Evolutionary conservation across 2,329 filamentous ascomycete species (phyloP), one percentile per base, ranked within the genome.

Genomic region (Penicillium hesseltinei): DNA sequence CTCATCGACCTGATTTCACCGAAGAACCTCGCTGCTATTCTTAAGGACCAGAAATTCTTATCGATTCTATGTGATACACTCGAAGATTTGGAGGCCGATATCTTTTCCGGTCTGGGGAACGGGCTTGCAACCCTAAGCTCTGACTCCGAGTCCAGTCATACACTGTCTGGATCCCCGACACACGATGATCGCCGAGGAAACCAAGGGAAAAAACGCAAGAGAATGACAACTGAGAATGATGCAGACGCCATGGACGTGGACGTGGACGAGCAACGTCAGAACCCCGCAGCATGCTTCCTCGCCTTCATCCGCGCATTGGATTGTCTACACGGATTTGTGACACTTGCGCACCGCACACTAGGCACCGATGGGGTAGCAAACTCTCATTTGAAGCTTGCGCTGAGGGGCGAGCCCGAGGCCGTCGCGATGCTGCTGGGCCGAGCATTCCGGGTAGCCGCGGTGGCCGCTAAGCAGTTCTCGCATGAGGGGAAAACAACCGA

Each of bases 1-100:
- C 77, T 90, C 2, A 79, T 89, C 52, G 85, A 87, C 65, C 80
- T 85, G n/a, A 84, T 93, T 19, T 87, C 90, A 0, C 77, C 86
- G 0, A 86, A 88, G 45, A 87, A 85, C 11, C 79, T 90, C 25
- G 89, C 90, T 9, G 86, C 86, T 57, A 85, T 89, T 4, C 80
- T 96, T 7, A 86, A 84, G 23, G 87, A 92, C 57, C 81, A 87
- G 56, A 82, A 84, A 45, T 90, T 95, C 52, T 75, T 89, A 35
- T 74, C 76, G 1, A 82, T 91, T 10, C 71, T 95, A 42, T 84
- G 87, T 65, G 82, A 85, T 65, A 84, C 87, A 0, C 74, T 92
- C 47, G 80, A 84, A 47, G 88, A 91, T 50, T 62, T 77, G 62
- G 67, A 70, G 46, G 68, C 72, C 39, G 67, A 66, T 39, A 64